Conservation (phyloP, 2,329 filamentous ascomycete genomes). For the Scedosporium dehoogii region DNA sequence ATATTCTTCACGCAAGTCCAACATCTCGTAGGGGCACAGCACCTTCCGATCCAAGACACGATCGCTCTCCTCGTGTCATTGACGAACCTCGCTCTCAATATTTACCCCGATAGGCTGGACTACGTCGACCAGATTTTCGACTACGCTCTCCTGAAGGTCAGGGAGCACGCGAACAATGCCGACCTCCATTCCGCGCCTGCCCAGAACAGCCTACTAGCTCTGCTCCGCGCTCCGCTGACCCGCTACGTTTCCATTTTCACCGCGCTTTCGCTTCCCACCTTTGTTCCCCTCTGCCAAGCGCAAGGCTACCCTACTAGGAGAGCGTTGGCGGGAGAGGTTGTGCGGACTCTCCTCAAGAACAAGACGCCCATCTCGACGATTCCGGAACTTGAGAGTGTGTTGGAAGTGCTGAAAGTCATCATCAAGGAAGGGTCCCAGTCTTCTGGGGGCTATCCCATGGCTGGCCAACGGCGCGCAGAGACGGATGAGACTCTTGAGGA, state of each 20-base stretch:
- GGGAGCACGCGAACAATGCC: conserved; percentile 86
- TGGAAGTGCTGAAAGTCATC: conserved; percentile 80
- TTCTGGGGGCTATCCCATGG: conserved; percentile 74
- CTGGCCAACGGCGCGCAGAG: conserved; percentile 69
- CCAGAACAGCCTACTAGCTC: conserved; percentile 79
- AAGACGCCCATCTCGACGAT: conserved; percentile 69
- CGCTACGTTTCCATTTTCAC: conserved; percentile 92
- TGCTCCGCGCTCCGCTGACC: conserved; percentile 84
- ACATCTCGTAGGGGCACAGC: conserved; percentile 82
- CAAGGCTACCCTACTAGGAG: conserved; percentile 89
- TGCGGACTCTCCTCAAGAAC: conserved; percentile 71
- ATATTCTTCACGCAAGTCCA: conserved; percentile 96
- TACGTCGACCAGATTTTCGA: conserved; percentile 91
- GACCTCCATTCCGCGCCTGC: conserved; percentile 82
- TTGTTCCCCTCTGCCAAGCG: conserved; percentile 78
- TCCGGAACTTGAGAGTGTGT: conserved; percentile 75
- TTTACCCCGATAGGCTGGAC: conserved; percentile 85
- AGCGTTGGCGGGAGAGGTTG: conserved; percentile 82
- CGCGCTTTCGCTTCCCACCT: conserved; percentile 85
- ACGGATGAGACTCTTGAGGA: conserved; percentile 98
- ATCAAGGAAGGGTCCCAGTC: conserved; percentile 87
- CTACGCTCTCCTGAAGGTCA: conserved; percentile 78
- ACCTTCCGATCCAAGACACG: conserved; percentile 86
- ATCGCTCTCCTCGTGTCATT: conserved; percentile 91
- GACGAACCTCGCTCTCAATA: conserved; percentile 86